phyloP scores from a whole-genome alignment of 2,329 filamentous ascomycete species.

The Didymella keratinophila region DNA sequence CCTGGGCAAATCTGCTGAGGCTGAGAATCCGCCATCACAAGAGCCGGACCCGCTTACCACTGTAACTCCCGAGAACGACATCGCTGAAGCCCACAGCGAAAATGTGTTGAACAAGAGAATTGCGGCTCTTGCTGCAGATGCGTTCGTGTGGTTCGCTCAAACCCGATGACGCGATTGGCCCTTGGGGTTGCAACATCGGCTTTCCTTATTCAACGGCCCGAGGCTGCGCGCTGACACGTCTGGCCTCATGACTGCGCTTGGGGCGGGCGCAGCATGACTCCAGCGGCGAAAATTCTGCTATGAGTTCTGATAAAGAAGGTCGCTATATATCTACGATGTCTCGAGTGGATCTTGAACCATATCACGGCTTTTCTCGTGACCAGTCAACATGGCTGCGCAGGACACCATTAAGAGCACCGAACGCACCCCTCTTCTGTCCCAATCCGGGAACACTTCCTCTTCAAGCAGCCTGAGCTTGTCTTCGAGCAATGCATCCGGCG shows the following conservation, averaged over 20 bases:
- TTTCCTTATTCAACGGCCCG: slow-evolving; percentile 10
- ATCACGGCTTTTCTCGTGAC: slow-evolving; percentile 13
- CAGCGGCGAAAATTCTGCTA: slow-evolving; percentile 12
- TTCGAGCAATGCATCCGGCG: slow-evolving; percentile 8
- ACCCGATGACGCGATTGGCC: slow-evolving; percentile 22
- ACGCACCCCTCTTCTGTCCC: slow-evolving; percentile 20
- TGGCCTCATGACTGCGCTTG: background rate
- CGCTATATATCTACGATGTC: slow-evolving; percentile 7
- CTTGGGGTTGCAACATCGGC: slow-evolving; percentile 25
- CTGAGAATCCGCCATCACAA: background rate
- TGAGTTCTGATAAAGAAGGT: background rate
- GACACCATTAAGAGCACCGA: slow-evolving; percentile 8
- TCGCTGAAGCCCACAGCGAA: background rate
- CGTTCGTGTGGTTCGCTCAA: slow-evolving; percentile 7
- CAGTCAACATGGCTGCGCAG: slow-evolving; percentile 9
- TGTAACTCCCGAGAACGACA: background rate
- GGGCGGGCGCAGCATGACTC: slow-evolving; percentile 7
- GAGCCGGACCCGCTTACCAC: background rate
- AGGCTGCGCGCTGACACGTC: slow-evolving; percentile 9
- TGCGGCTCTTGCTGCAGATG: background rate
- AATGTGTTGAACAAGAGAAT: background rate
- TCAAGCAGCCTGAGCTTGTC: slow-evolving; percentile 8
- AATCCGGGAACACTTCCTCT: slow-evolving; percentile 3
- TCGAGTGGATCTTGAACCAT: background rate
- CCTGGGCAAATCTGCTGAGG: background rate